Conservation (phyloP, 2,329 filamentous ascomycete species). For the Fusarium cyanostomum region DNA sequence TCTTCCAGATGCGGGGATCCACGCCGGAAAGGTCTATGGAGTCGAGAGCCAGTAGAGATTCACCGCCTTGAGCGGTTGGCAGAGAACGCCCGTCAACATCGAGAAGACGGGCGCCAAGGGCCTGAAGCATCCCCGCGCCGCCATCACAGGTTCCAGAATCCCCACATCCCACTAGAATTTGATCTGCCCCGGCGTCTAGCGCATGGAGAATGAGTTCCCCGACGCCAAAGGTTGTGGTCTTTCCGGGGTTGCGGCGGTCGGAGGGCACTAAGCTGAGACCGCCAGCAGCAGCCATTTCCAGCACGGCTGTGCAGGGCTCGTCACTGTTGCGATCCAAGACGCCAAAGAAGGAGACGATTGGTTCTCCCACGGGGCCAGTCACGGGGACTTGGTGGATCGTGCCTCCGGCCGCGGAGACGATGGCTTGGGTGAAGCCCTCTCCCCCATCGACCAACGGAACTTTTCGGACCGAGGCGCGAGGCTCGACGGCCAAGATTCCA, state of each 20-base stretch:
- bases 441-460: slow-evolving; percentile 63
- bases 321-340: slow-evolving; percentile 46
- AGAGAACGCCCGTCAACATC: slow-evolving; percentile 50
- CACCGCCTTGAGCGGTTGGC: slow-evolving; percentile 53
- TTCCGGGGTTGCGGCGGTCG: slow-evolving; percentile 54
- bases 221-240: slow-evolving; percentile 62
- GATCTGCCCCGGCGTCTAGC: slow-evolving; percentile 55
- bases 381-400: slow-evolving; percentile 50
- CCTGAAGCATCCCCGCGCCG: slow-evolving; percentile 63
- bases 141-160: slow-evolving; percentile 65
- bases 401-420: slow-evolving; percentile 56
- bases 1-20: slow-evolving; percentile 40
- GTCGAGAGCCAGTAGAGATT: slow-evolving; percentile 49
- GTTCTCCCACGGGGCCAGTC: slow-evolving; percentile 55
- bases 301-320: slow-evolving; percentile 53
- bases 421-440: slow-evolving; percentile 59
- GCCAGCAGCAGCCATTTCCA: slow-evolving; percentile 64
- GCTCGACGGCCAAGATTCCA: slow-evolving; percentile 56
- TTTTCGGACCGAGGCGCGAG: slow-evolving; percentile 55
- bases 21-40: slow-evolving; percentile 52
- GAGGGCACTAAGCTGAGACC: slow-evolving; percentile 60
- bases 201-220: slow-evolving; percentile 59
- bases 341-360: slow-evolving; percentile 57
- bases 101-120: slow-evolving; percentile 57
- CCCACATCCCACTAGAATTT: slow-evolving; percentile 61